Base-by-base conservation (phyloP, 2,329 filamentous ascomycete species). In the Colletotrichum chrysophilum region DNA sequence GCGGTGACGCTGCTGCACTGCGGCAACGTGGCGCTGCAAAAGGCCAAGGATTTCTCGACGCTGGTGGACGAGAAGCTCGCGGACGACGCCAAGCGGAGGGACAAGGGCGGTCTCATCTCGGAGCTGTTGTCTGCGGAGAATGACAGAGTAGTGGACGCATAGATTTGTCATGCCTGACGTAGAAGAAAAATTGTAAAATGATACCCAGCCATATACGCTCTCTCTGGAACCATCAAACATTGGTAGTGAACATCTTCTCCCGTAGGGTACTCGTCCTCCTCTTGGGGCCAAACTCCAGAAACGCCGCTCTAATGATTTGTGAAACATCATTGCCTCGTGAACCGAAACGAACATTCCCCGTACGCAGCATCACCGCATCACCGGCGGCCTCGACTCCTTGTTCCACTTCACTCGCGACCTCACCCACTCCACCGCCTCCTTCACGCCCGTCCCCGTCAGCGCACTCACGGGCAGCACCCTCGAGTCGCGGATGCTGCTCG, bases 371-470 rank as follows among this genome's bases (percentile, higher is more conserved):
- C 89, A 98, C 86, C 96, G 91, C 96, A 98, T 98, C 68, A 98
- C 93, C 3, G 97, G 97, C 77, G 96, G 96, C 76, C 97, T 90
- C 6, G 92, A 93, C 85, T 98, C 96, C 86, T 97, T 98, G 84
- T 98, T 98, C 95, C 97, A 98, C 85, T 95, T 96, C 32, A 98
- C 95, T 76, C 97, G 89, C 79, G 93, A 96, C 82, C 95, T 93
- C 75, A 99, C 88, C 97, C 97, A 99, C 82, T 98, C 97, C n/a
- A 99, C 94, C 1, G 97, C 96, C 87, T 98, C 97, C 81, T 92
- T 92, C 4, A 99, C 97, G 4, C 97, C 97, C 0, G 93, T 94
- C 5, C 92, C 95, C 7, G 94, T 96, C 82, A 99, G 86, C n/a
- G 97, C 97, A 83, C 95, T 97, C 77, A 98, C 93, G 8, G 97